A percentile compares a stretch with the other conserved stretches of the same genome.
These are phyloP conservation scores for Trichoderma atroviride DNA, from an alignment of 2,329 filamentous ascomycete genomes.

Conservation along the genomic window DNA sequence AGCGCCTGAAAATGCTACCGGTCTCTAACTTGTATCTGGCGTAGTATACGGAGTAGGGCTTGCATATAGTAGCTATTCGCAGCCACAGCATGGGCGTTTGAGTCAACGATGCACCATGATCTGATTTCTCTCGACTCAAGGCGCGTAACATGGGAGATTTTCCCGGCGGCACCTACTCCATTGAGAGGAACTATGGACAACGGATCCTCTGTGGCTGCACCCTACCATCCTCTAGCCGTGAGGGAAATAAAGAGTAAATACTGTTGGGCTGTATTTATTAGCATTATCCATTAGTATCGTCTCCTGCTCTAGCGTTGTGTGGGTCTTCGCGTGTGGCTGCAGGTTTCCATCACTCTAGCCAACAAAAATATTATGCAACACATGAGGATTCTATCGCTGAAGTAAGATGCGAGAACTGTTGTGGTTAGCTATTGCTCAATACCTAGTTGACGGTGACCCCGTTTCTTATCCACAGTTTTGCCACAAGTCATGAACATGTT, in stretches of 20 bases:
- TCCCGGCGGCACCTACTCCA: constrained; percentile 5
- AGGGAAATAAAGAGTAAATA: constrained; percentile 19
- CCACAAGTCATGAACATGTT: not conserved
- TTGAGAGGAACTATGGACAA: not conserved
- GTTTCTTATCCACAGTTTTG: not conserved
- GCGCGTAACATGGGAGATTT: not conserved
- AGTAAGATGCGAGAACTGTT: not conserved
- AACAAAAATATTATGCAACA: not conserved
- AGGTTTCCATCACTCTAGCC: constrained; percentile 5
- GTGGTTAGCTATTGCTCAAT: not conserved
- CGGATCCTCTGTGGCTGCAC: constrained; percentile 18
- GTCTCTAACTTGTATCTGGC: not conserved
- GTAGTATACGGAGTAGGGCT: not conserved
- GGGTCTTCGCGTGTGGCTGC: constrained; percentile 19
- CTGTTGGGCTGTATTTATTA: not conserved
- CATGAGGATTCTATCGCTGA: not conserved
- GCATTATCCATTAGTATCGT: not conserved
- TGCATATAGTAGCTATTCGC: not conserved
- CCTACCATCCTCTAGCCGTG: not conserved
- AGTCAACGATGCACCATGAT: not conserved
- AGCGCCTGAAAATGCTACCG: not conserved
- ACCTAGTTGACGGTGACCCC: not conserved
- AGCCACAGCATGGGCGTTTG: constrained; percentile 1
- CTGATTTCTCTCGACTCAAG: not conserved
- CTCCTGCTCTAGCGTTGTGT: constrained; percentile 9